phyloP scores from a whole-genome alignment of 495 filamentous ascomycete genomes.

The Eremomyces bilateralis region DNA sequence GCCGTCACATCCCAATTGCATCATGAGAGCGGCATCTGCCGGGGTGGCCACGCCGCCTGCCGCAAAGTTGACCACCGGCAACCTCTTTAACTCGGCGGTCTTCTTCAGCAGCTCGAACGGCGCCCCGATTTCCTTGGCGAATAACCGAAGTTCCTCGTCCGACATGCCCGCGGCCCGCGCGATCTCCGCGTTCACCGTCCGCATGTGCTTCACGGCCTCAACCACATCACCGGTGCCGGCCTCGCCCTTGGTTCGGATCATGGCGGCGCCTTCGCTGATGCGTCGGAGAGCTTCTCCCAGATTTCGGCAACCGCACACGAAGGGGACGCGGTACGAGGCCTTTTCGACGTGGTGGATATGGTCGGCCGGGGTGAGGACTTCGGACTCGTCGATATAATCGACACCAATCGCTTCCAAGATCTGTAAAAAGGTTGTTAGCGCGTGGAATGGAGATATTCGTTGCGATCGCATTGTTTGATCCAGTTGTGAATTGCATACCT shows the following conservation, averaged over 20 bases:
- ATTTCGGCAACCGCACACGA: conserved; percentile 94
- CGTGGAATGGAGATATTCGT: background rate
- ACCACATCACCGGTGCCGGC: conserved; percentile 96
- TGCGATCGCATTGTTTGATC: background rate
- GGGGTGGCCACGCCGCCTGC: conserved; percentile 94
- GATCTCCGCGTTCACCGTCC: conserved; percentile 71
- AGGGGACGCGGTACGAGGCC: conserved; percentile 59
- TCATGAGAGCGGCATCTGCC: conserved; percentile 94
- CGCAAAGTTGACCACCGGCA: conserved; percentile 96
- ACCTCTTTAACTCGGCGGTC: conserved; percentile 62
- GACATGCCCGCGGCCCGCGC: conserved; percentile 38
- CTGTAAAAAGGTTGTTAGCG: conserved; percentile 19
- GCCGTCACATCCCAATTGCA: conserved; percentile 95
- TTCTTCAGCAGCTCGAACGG: conserved; percentile 62
- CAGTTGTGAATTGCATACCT: conserved; percentile 25
- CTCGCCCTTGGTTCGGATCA: conserved; percentile 98
- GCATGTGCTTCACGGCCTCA: conserved; percentile 91
- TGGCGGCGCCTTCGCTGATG: conserved; percentile 85
- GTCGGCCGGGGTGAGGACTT: conserved; percentile 92
- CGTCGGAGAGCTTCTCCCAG: conserved; percentile 82
- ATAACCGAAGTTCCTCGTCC: conserved; percentile 45
- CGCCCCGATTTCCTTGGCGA: conserved; percentile 62
- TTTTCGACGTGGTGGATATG: conserved; percentile 82
- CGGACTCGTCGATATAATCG: conserved; percentile 95
- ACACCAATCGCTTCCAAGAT: conserved; percentile 87